A percentile compares a stretch with the other conserved stretches of the same genome.
Conservation (phyloP, 78 protist genomes). For the Dictyostelium brefeldianum region DNA sequence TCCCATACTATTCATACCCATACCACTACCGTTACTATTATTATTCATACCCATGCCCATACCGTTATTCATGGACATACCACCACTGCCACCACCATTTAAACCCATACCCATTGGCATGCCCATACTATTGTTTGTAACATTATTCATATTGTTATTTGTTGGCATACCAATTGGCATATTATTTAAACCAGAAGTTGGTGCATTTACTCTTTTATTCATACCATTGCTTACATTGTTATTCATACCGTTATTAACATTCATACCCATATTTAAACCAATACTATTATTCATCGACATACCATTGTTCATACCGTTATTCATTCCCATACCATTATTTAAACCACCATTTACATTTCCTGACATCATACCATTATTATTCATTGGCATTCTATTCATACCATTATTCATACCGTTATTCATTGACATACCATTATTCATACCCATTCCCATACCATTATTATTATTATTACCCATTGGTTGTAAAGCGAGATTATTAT, state of each 20-base stretch:
- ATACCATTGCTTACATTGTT: no score
- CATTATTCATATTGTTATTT: no score
- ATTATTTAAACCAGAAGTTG: not conserved
- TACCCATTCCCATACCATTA: not conserved
- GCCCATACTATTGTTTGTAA: not conserved
- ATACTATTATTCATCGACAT: not conserved
- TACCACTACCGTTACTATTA: no score
- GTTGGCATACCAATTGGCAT: not conserved
- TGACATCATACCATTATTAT: not conserved
- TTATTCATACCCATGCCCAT: not conserved
- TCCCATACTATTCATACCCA: no score
- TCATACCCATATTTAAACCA: not conserved
- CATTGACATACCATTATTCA: not conserved
- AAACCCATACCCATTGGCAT: not conserved
- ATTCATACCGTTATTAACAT: no score
- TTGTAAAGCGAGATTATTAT: not conserved
- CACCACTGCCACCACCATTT: not conserved
- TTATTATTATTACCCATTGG: conserved; percentile 5
- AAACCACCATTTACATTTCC: no score
- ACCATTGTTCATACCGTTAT: conserved; percentile 16
- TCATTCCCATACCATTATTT: not conserved
- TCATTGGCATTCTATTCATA: not conserved
- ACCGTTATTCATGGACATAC: not conserved
- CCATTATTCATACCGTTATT: not conserved
- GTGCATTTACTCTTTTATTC: not conserved